Evolutionary conservation across 345 rosid genomes (phyloP).

Genomic region (Aquilaria malaccensis): DNA sequence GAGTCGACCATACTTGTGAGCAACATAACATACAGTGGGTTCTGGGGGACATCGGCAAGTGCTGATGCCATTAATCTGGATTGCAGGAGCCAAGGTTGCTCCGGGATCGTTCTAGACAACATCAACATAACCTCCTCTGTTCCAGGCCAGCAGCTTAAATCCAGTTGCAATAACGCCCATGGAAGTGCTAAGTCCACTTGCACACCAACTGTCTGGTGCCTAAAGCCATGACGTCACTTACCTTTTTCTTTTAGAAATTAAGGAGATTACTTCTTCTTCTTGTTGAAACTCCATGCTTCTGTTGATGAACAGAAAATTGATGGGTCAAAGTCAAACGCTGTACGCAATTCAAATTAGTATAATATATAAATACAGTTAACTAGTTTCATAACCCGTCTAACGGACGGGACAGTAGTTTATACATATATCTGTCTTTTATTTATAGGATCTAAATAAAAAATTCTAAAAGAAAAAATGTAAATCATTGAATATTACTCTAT

Average conservation of each 20-base stretch:
- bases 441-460: no score
- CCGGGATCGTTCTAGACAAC: slow-evolving; percentile 6
- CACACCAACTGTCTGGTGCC: slow-evolving; percentile 11
- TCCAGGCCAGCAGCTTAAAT: neutral
- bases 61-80: slow-evolving; percentile 22
- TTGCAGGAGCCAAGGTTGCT: slow-evolving; percentile 23
- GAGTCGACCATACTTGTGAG: slow-evolving; percentile 6
- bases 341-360: no score
- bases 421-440: no score
- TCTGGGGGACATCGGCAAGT: slow-evolving; percentile 19
- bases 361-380: no score
- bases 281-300: no score
- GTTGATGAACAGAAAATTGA: no score
- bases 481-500: no score
- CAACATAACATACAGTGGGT: slow-evolving; percentile 9
- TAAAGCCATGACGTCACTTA: neutral
- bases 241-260: neutral
- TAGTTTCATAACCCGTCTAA: no score
- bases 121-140: slow-evolving; percentile 14
- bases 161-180: slow-evolving; percentile 19
- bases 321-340: no score
- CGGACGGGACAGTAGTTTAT: no score
- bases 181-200: slow-evolving; percentile 8
- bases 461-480: no score
- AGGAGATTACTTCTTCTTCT: no score